Base-by-base conservation (phyloP, 768 basidiomycete genomes). In the Hebeloma cylindrosporum region DNA sequence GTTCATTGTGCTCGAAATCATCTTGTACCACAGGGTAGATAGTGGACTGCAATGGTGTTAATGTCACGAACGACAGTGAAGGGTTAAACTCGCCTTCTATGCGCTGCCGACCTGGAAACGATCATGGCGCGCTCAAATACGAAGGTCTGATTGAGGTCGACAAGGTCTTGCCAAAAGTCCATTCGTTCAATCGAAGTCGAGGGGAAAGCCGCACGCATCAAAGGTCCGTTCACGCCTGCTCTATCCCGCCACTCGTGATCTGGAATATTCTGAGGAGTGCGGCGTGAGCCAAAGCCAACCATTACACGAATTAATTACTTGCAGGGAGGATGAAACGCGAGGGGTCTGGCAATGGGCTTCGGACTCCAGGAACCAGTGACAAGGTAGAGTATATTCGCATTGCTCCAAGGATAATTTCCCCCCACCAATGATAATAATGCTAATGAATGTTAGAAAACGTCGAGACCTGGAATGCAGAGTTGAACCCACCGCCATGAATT, bases 141-240 rank as follows among this genome's bases (percentile, higher is more conserved):
- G 66, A 78, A 82, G 7, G 80, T 81, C 41, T 63, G 60, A 26
- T 67, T 58, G 20, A 72, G 47, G 17, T 50, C 58, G 14, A 71
- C 64, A 16, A 85, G 66, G 62, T 86, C 86, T 7, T 69, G 48
- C 82, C 86, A 88, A 54, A 83, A 82, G 23, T 67, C 64, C 7
- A 71, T 64, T 16, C 70, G 64, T 52, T 87, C 84, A 17, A 88
- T 76, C 1, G 80, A 63, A 10, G 77, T 56, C 10, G 64, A 67
- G 1, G 85, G 86, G 62, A 85, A 87, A 1, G 77, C 79, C n/a
- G 81, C 76, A 28, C 81, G 80, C 46, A 87, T 69, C 46, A 88
- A 73, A 36, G 79, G 81, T 7, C 77, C 70, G 55, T 87, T 78
- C 53, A 88, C 77, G 7, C 76, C 73, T 2, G 81, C 80, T 2